These are phyloP conservation scores for Starmerella lactis-condensi DNA, from an alignment of 805 yeast species.

Conservation along the genomic window DNA sequence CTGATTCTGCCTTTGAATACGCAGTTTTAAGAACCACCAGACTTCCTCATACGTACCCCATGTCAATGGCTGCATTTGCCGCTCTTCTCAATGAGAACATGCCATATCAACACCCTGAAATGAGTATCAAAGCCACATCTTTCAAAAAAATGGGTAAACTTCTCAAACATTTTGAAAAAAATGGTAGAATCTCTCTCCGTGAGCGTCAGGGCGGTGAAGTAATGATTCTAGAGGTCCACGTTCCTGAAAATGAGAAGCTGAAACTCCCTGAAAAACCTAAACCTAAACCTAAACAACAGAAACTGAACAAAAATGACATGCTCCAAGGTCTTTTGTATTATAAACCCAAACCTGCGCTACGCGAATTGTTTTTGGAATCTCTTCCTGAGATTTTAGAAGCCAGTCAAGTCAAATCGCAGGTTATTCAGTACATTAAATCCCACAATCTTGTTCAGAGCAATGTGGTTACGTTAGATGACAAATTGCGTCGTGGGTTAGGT, in stretches of 20 bases:
- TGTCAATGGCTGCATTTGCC: constrained; percentile 47
- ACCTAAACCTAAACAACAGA: constrained; percentile 5
- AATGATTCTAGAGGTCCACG: constrained; percentile 35
- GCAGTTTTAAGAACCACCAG: constrained; percentile 55
- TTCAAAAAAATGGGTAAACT: constrained; percentile 83
- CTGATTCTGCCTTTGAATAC: constrained; percentile 45
- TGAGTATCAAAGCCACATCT: constrained; percentile 48
- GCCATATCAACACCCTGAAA: constrained; percentile 30
- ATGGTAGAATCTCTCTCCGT: constrained; percentile 45
- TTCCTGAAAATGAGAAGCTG: constrained; percentile 8
- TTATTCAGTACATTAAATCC: constrained; percentile 38
- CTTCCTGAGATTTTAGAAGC: constrained; percentile 13
- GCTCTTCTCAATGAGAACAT: constrained; percentile 51
- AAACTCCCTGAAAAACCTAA: constrained; percentile 4
- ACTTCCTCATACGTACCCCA: constrained; percentile 32
- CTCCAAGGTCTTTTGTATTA: constrained; percentile 17
- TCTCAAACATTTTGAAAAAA: constrained; percentile 70
- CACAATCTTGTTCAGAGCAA: constrained; percentile 33
- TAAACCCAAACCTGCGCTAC: constrained; percentile 17
- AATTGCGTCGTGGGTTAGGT: constrained; percentile 29
- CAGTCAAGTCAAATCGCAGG: constrained; percentile 34
- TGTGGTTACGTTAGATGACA: constrained; percentile 36
- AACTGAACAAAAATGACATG: constrained; percentile 4
- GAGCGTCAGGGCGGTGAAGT: constrained; percentile 74
- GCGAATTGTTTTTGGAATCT: constrained; percentile 13